Percentiles rank a stretch among this genome's conserved stretches.
These are phyloP conservation scores for Lanmaoa rubissima DNA, from an alignment of 768 basidiomycete species.

Conservation along the genomic window DNA sequence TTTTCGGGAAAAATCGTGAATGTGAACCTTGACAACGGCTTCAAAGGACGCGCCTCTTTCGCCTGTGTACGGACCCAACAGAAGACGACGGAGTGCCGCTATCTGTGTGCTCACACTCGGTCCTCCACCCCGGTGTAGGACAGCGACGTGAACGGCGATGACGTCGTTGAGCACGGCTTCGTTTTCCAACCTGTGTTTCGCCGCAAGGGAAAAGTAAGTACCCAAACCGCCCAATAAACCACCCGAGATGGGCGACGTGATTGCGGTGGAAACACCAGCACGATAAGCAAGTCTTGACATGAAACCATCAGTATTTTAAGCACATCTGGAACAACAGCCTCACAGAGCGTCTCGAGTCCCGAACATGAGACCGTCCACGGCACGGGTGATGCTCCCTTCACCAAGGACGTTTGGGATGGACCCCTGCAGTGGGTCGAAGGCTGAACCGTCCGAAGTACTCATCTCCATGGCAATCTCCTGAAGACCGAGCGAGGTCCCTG, in stretches of 20 bases:
- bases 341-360: slow-evolving; percentile 50
- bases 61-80: slow-evolving; percentile 35
- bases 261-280: slow-evolving; percentile 67
- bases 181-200: slow-evolving; percentile 52
- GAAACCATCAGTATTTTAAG: slow-evolving; percentile 3
- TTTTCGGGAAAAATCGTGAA: not conserved
- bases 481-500: slow-evolving; percentile 63
- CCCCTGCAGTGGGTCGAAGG: slow-evolving; percentile 45
- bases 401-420: slow-evolving; percentile 35
- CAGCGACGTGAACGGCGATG: slow-evolving; percentile 61
- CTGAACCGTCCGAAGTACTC: slow-evolving; percentile 64
- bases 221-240: slow-evolving; percentile 66
- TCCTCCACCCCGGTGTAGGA: slow-evolving; percentile 29
- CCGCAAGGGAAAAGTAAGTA: slow-evolving; percentile 58
- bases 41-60: slow-evolving; percentile 33
- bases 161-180: slow-evolving; percentile 67
- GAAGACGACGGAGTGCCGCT: slow-evolving; percentile 47
- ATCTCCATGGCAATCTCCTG: slow-evolving; percentile 65
- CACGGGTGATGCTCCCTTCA: slow-evolving; percentile 47
- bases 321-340: slow-evolving; percentile 13
- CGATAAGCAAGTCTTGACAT: slow-evolving; percentile 63
- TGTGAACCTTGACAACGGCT: slow-evolving; percentile 36
- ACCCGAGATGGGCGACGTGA: slow-evolving; percentile 54
- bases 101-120: slow-evolving; percentile 65
- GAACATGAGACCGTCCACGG: slow-evolving; percentile 63